A percentile compares a stretch with the other conserved stretches of the same genome.
Evolutionary conservation across 2,329 filamentous ascomycete genomes (phyloP).

Genomic region (Xylariales sp.): DNA sequence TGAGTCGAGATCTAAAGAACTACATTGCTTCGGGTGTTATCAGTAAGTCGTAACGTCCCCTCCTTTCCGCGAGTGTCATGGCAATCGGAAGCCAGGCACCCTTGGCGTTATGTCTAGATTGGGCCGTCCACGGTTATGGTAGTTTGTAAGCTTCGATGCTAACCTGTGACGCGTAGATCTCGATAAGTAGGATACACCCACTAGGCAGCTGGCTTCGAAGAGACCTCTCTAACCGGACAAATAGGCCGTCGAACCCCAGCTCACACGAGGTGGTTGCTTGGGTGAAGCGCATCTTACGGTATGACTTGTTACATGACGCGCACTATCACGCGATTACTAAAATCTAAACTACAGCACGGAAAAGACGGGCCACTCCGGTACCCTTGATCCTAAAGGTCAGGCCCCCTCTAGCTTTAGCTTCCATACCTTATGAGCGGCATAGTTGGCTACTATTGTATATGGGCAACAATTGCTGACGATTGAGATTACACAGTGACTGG

Average conservation of each 20-base stretch:
- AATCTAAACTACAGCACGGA: slow-evolving; percentile 70
- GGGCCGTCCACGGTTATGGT: neutral
- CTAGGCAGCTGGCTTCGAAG: neutral
- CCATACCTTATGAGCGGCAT: neutral
- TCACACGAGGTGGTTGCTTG: slow-evolving; percentile 99
- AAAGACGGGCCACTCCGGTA: slow-evolving; percentile 98
- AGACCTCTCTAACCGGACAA: slow-evolving; percentile 60
- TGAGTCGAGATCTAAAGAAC: slow-evolving; percentile 94
- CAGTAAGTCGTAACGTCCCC: slow-evolving; percentile 62
- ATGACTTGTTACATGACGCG: slow-evolving; percentile 7
- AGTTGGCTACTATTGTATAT: neutral
- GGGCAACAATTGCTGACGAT: slow-evolving; percentile 54
- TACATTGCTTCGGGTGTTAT: slow-evolving; percentile 98
- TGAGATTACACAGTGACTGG: slow-evolving; percentile 74
- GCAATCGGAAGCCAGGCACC: neutral
- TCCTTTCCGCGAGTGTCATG: neutral
- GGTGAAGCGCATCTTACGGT: slow-evolving; percentile 83
- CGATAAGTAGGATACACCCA: slow-evolving; percentile 33
- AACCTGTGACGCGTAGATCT: slow-evolving; percentile 31
- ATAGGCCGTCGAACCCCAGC: slow-evolving; percentile 97
- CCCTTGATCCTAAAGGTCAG: slow-evolving; percentile 71
- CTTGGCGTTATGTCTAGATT: neutral
- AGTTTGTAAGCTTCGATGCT: slow-evolving; percentile 6
- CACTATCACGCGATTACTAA: slow-evolving; percentile 24
- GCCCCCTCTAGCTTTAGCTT: neutral